Evolutionary conservation across 257 asterid species (phyloP).

Genomic region (Jasminum sambac): DNA sequence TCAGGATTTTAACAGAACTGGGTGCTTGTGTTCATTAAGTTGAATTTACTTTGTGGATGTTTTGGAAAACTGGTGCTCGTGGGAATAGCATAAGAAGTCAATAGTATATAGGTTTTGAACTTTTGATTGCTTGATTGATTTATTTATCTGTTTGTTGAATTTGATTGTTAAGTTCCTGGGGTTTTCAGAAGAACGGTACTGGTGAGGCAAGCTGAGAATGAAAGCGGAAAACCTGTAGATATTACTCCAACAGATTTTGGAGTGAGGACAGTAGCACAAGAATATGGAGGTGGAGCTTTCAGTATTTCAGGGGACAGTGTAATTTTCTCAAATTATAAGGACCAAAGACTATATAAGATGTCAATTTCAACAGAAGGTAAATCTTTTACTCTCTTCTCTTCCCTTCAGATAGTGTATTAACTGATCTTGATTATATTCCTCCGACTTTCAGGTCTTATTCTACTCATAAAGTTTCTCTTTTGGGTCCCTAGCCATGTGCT

Average conservation of each 20-base stretch:
- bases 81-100: not conserved
- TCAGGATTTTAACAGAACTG: conserved; percentile 3
- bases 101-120: not conserved
- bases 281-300: conserved; percentile 94
- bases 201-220: conserved; percentile 67
- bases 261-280: conserved; percentile 87
- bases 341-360: conserved; percentile 82
- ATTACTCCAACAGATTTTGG: conserved; percentile 76
- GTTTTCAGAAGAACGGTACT: conserved; percentile 72
- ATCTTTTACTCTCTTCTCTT: conserved; percentile 11
- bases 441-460: not conserved
- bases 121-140: too few relatives aligned
- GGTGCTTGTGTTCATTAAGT: not conserved
- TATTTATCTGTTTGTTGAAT: conserved; percentile 12
- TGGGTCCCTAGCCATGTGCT: not conserved
- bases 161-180: conserved; percentile 22
- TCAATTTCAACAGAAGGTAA: conserved; percentile 62
- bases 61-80: not conserved
- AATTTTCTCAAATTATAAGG: conserved; percentile 85
- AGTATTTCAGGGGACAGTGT: conserved; percentile 56
- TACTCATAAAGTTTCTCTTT: not conserved
- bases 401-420: not conserved
- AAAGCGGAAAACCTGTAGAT: conserved; percentile 55
- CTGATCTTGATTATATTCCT: not conserved
- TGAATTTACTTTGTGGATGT: not conserved